These are phyloP conservation scores for Plantago major DNA, from an alignment of 257 asterid species.

Conservation along the genomic window DNA sequence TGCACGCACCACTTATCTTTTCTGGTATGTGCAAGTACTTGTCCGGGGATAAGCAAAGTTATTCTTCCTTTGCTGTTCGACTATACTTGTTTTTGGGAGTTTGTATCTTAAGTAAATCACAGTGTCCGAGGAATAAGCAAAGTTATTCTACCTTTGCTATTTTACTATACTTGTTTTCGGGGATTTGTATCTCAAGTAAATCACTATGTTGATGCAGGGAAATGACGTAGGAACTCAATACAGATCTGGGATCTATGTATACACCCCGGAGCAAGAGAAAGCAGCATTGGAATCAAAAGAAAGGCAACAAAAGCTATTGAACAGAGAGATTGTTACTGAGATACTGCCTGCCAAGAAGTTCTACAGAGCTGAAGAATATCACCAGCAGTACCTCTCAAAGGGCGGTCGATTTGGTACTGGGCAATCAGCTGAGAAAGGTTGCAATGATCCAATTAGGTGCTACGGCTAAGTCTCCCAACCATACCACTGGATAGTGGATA, in stretches of 20 bases:
- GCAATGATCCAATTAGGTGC: conserved; percentile 97
- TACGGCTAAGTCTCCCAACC: conserved; percentile 43
- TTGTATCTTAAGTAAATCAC: background rate
- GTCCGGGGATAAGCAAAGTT: too few relatives aligned
- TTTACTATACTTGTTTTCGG: too few relatives aligned
- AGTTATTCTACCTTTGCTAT: too few relatives aligned
- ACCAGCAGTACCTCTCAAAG: conserved; percentile 91
- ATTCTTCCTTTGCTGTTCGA: too few relatives aligned
- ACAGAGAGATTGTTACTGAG: conserved; percentile 73
- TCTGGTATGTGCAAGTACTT: background rate
- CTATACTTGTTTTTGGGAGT: too few relatives aligned
- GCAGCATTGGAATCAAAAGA: conserved; percentile 72
- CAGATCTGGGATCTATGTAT: conserved; percentile 88
- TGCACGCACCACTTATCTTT: background rate
- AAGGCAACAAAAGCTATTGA: conserved; percentile 61
- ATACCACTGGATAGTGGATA: too few relatives aligned
- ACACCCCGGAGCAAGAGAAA: conserved; percentile 89
- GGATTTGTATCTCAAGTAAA: background rate
- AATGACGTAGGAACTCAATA: conserved; percentile 92
- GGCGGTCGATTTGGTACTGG: conserved; percentile 89
- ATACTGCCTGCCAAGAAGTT: conserved; percentile 91
- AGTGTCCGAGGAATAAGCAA: too few relatives aligned
- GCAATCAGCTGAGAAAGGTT: conserved; percentile 75
- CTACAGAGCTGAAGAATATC: conserved; percentile 91
- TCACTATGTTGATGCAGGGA: conserved; percentile 48